Evolutionary conservation across 163 green algal genomes (phyloP).

Genomic region (Chlorella variabilis): DNA sequence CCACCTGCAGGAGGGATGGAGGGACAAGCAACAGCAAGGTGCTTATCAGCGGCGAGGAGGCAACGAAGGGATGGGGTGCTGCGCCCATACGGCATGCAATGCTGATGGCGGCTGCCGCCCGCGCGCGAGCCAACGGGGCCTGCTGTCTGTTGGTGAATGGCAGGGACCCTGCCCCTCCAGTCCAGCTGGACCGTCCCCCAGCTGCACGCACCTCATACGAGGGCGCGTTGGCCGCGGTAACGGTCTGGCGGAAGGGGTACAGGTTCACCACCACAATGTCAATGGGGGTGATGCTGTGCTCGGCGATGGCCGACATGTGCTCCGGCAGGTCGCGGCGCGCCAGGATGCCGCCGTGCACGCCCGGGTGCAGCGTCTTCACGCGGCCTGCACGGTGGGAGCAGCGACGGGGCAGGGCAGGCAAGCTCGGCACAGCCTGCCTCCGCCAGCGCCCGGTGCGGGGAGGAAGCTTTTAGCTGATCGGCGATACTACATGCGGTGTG

Average conservation of each 20-base stretch:
- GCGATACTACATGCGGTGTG: too few species aligned
- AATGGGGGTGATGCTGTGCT: constrained; percentile 90
- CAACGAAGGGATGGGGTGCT: too few species aligned
- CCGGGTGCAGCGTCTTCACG: constrained; percentile 99
- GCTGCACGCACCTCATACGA: constrained; percentile 78
- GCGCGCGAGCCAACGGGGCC: too few species aligned
- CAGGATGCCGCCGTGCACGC: constrained; percentile 97
- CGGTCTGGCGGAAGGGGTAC: constrained; percentile 97
- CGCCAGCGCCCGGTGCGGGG: not conserved
- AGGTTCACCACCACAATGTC: constrained; percentile 97
- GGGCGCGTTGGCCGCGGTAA: constrained; percentile 75
- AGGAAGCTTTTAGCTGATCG: not conserved
- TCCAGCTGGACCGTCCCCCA: too few species aligned
- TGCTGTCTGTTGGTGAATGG: too few species aligned
- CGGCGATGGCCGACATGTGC: constrained; percentile 89
- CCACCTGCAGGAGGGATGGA: constrained; percentile 50
- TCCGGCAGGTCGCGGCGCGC: constrained; percentile 80
- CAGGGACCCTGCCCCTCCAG: too few species aligned
- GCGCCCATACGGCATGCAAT: too few species aligned
- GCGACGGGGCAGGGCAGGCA: not conserved
- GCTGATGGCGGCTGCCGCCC: too few species aligned
- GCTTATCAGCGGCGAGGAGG: too few species aligned
- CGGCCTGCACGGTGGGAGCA: constrained; percentile 67
- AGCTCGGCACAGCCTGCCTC: not conserved
- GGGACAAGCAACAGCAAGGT: not conserved